Evolutionary conservation across 2,329 filamentous ascomycete genomes (phyloP).

Genomic region (Penicillium italicum): DNA sequence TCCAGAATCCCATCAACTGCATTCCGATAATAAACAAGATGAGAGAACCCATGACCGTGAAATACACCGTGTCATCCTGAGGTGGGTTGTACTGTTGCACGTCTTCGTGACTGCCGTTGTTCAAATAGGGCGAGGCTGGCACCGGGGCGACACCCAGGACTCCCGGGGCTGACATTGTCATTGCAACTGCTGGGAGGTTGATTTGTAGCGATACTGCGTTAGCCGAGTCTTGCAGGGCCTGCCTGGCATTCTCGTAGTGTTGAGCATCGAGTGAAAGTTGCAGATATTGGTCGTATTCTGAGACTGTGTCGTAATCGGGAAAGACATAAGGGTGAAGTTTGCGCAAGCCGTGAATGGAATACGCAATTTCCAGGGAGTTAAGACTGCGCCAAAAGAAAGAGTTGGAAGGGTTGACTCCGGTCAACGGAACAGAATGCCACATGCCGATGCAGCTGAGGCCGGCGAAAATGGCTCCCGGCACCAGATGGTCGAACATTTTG

Average conservation of each 20-base stretch:
- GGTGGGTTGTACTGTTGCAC: background rate
- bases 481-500: background rate
- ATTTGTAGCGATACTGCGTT: background rate
- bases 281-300: background rate
- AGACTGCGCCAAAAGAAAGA: background rate
- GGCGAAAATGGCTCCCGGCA: background rate
- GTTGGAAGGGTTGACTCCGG: background rate
- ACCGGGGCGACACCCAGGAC: background rate
- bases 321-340: background rate
- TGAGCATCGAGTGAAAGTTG: background rate
- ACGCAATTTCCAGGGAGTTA: constrained; percentile 1
- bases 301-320: background rate
- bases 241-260: background rate
- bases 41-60: background rate
- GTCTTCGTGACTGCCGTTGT: background rate
- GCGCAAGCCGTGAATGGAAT: background rate
- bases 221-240: background rate
- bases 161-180: background rate
- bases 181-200: background rate
- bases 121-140: background rate
- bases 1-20: background rate
- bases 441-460: background rate
- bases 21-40: background rate
- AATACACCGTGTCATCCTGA: background rate
- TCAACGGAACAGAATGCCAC: constrained; percentile 1